phyloP scores from a whole-genome alignment of 176 grass and related monocot species.

The Avena sativa region DNA sequence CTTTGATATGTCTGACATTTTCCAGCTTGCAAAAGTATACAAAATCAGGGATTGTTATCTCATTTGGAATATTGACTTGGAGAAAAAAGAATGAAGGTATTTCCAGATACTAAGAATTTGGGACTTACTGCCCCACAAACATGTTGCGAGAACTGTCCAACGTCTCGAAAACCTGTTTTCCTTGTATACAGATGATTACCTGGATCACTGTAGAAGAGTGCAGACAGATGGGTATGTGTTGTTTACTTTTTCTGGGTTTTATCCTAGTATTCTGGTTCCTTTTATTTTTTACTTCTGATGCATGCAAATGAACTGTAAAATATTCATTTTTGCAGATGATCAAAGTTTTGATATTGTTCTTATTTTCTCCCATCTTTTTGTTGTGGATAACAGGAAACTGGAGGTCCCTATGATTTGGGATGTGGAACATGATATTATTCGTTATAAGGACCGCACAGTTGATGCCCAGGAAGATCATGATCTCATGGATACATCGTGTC shows the following conservation, averaged over 20 bases:
- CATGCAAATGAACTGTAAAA: too few relatives aligned
- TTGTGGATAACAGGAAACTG: slow-evolving; percentile 48
- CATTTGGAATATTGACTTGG: slow-evolving; percentile 74
- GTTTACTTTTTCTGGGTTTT: not conserved
- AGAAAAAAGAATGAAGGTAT: slow-evolving; percentile 50
- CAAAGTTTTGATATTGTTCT: too few relatives aligned
- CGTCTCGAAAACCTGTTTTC: slow-evolving; percentile 74
- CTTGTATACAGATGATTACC: slow-evolving; percentile 38
- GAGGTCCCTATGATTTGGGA: slow-evolving; percentile 74
- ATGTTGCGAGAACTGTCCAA: slow-evolving; percentile 52
- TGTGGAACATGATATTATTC: slow-evolving; percentile 42
- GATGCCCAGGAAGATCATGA: slow-evolving; percentile 35
- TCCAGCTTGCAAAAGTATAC: slow-evolving; percentile 52
- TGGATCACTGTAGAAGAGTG: slow-evolving; percentile 56
- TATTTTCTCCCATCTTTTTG: slow-evolving; percentile 17
- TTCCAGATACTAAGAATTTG: slow-evolving; percentile 74
- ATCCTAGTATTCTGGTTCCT: not conserved
- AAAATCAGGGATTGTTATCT: slow-evolving; percentile 50
- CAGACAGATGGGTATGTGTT: slow-evolving; percentile 52
- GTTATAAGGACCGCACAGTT: slow-evolving; percentile 42
- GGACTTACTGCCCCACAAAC: slow-evolving; percentile 54
- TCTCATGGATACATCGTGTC: slow-evolving; percentile 17
- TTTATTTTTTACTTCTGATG: slow-evolving; percentile 3
- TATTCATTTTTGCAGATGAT: too few relatives aligned
- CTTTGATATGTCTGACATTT: slow-evolving; percentile 28